A percentile compares a stretch with the other conserved stretches of the same genome.
Evolutionary conservation across 345 rosid species (phyloP).

Genomic region (Eucalyptus paniculata): DNA sequence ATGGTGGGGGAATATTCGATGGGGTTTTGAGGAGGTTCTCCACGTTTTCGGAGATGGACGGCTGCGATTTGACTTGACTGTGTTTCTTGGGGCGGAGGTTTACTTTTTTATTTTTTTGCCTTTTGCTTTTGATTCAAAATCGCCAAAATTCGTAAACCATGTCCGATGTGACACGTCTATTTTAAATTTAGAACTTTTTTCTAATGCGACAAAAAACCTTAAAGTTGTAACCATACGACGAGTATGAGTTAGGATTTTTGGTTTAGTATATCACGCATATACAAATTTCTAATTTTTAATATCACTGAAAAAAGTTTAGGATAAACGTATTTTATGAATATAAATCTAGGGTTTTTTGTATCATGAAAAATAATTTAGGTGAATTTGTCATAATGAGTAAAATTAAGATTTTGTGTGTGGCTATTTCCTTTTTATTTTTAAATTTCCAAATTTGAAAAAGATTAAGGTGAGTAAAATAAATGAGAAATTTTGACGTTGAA

Average conservation of each 20-base stretch:
- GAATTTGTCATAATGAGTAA: rapidly evolving
- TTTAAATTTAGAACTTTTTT: no score
- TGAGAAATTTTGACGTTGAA: not conserved
- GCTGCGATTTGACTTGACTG: not conserved
- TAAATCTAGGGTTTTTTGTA: rapidly evolving
- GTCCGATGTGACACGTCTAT: no score
- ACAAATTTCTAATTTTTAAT: no score
- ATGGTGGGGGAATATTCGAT: not conserved
- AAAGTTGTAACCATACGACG: no score
- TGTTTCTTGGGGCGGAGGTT: not conserved
- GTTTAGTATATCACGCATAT: no score
- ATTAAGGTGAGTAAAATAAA: not conserved
- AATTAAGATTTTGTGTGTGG: not conserved
- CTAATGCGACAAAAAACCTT: no score
- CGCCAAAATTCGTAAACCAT: rapidly evolving
- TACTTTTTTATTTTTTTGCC: not conserved
- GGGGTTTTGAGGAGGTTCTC: not conserved
- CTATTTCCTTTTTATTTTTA: not conserved
- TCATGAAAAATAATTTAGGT: no score
- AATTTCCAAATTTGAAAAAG: not conserved
- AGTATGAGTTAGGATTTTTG: rapidly evolving
- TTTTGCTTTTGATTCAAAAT: no score
- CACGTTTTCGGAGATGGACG: not conserved
- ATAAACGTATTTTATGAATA: rapidly evolving
- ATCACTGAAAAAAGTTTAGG: rapidly evolving